These are phyloP conservation scores for Trichosporon sp. DNA, from an alignment of 1,284 basidiomycete species.

Conservation along the genomic window DNA sequence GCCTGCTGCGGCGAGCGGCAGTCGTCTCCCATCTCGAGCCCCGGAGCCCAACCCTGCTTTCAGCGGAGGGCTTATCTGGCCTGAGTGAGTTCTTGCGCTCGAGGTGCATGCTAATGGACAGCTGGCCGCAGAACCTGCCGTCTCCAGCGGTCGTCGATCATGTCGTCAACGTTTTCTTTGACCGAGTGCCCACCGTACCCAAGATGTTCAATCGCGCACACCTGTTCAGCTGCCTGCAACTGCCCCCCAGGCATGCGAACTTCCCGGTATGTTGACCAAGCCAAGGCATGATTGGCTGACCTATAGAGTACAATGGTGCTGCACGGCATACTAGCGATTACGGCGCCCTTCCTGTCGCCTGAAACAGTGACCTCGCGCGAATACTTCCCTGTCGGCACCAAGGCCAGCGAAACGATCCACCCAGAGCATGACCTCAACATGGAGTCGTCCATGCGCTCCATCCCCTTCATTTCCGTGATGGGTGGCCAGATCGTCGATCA, in stretches of 20 bases:
- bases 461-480: slow-evolving; percentile 7
- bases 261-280: slow-evolving; percentile 46
- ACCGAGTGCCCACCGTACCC: slow-evolving; percentile 44
- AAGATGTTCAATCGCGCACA: slow-evolving; percentile 45
- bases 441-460: slow-evolving; percentile 20
- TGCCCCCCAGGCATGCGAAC: slow-evolving; percentile 41
- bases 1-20: not conserved
- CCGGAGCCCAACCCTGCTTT: not conserved
- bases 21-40: not conserved
- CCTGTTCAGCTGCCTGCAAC: slow-evolving; percentile 38
- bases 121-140: slow-evolving; percentile 50
- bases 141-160: slow-evolving; percentile 43
- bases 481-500: slow-evolving; percentile 10
- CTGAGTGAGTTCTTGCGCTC: slow-evolving; percentile 36
- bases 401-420: slow-evolving; percentile 35
- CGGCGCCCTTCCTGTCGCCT: slow-evolving; percentile 42
- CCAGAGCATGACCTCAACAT: slow-evolving; percentile 40
- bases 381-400: slow-evolving; percentile 48
- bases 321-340: slow-evolving; percentile 47
- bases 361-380: slow-evolving; percentile 36
- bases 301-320: slow-evolving; percentile 31
- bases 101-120: slow-evolving; percentile 21
- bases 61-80: slow-evolving; percentile 31
- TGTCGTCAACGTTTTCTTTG: slow-evolving; percentile 46
- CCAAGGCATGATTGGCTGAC: not conserved